These are phyloP conservation scores for Talaromyces atroroseus DNA, from an alignment of 2,329 filamentous ascomycete genomes.

Conservation along the genomic window DNA sequence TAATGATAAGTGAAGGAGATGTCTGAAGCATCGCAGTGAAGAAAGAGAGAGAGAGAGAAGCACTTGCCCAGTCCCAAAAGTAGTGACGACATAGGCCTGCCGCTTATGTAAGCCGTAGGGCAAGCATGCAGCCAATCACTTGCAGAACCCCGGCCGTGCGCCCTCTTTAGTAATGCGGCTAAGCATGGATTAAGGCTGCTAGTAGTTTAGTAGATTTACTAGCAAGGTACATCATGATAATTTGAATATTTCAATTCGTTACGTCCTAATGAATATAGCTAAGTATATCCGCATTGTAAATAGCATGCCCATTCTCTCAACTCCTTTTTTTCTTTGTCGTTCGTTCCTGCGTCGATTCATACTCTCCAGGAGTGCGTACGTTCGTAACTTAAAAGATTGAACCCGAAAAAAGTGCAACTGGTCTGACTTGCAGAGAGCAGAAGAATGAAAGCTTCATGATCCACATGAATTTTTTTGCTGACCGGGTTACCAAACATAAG, in stretches of 20 bases:
- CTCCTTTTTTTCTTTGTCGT: constrained; percentile 3
- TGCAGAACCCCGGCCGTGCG: not conserved
- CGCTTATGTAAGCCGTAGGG: not conserved
- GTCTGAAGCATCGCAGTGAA: not conserved
- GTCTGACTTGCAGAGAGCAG: constrained; percentile 6
- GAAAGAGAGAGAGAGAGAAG: not conserved
- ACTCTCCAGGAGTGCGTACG: constrained; percentile 14
- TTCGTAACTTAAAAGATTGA: constrained; percentile 1
- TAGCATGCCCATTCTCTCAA: constrained; percentile 8
- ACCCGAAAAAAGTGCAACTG: constrained; percentile 8
- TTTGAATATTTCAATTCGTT: not conserved
- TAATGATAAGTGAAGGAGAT: not conserved
- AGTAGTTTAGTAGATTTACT: not conserved
- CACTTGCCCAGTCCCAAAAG: not conserved
- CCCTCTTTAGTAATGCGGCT: not conserved
- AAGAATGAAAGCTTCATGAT: constrained; percentile 5
- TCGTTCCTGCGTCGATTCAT: constrained; percentile 11
- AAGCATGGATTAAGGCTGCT: not conserved
- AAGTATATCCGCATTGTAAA: constrained; percentile 2
- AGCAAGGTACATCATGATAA: not conserved
- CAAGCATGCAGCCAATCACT: not conserved
- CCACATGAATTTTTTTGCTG: constrained; percentile 12
- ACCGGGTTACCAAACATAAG: constrained; percentile 8
- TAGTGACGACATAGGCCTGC: not conserved
- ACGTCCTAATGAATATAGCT: not conserved